Evolutionary conservation across 176 grass and related monocot species (phyloP).

Genomic region (Oryza nivara): DNA sequence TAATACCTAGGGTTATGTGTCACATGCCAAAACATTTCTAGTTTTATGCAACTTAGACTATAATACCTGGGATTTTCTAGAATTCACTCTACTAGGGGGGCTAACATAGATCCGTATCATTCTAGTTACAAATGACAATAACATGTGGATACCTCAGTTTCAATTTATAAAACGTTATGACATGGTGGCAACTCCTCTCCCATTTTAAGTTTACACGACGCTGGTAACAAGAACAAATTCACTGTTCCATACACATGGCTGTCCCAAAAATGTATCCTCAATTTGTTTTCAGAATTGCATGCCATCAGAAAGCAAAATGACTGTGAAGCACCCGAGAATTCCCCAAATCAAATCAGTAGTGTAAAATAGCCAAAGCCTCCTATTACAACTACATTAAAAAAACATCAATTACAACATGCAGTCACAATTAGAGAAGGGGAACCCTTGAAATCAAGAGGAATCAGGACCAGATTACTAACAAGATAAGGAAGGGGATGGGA

Average conservation of each 20-base stretch:
- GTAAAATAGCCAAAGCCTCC: constrained; percentile 1
- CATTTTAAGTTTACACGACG: neutral
- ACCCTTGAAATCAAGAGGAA: neutral
- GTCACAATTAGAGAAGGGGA: neutral
- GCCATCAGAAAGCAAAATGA: constrained; percentile 5
- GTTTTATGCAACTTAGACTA: too few relatives aligned
- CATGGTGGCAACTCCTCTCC: neutral
- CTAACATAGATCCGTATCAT: neutral
- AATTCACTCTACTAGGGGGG: too few relatives aligned
- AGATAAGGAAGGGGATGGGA: neutral
- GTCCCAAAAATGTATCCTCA: neutral
- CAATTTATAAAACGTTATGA: too few relatives aligned
- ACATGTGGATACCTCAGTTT: neutral
- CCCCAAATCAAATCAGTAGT: neutral
- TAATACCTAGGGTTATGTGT: too few relatives aligned
- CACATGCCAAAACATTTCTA: too few relatives aligned
- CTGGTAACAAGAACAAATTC: neutral
- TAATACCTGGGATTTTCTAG: too few relatives aligned
- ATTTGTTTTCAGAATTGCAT: neutral
- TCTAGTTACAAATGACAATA: neutral
- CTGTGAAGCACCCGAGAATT: neutral
- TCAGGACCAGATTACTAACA: neutral
- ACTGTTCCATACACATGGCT: neutral
- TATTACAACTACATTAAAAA: too few relatives aligned
- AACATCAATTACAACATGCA: neutral